Evolutionary conservation across 768 basidiomycete genomes (phyloP).

Genomic region (Pleurotus tuoliensis): DNA sequence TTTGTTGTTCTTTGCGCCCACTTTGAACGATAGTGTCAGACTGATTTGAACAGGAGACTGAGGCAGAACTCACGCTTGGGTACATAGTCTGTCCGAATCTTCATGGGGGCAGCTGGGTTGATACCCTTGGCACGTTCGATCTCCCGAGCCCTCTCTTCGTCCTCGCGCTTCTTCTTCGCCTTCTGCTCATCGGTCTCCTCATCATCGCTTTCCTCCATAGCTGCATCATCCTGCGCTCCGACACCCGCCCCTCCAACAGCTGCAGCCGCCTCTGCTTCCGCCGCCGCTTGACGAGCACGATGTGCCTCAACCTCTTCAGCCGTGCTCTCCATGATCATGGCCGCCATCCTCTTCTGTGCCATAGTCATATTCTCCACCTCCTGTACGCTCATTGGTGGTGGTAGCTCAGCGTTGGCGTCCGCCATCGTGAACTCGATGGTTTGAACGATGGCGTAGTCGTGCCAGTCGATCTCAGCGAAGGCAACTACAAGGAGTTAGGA

Average conservation of each 20-base stretch:
- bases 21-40: conserved; percentile 29
- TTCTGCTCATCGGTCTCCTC: conserved; percentile 63
- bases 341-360: conserved; percentile 96
- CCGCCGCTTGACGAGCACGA: conserved; percentile 77
- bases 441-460: conserved; percentile 97
- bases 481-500: conserved; percentile 50
- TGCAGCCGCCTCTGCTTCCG: conserved; percentile 79
- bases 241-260: conserved; percentile 66
- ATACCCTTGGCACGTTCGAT: conserved; percentile 72
- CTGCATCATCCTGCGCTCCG: conserved; percentile 51
- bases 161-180: conserved; percentile 64
- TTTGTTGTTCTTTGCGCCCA: conserved; percentile 63
- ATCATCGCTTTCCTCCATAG: conserved; percentile 87
- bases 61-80: conserved; percentile 68
- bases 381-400: conserved; percentile 93
- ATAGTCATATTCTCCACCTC: conserved; percentile 96
- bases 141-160: conserved; percentile 59
- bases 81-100: conserved; percentile 94
- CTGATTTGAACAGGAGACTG: neutral
- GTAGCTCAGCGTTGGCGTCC: conserved; percentile 87
- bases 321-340: conserved; percentile 96
- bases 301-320: conserved; percentile 83
- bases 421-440: conserved; percentile 96
- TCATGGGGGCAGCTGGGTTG: conserved; percentile 78
- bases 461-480: conserved; percentile 98